phyloP scores from a whole-genome alignment of 1,139 yeast species.

The Ashbya aceris region DNA sequence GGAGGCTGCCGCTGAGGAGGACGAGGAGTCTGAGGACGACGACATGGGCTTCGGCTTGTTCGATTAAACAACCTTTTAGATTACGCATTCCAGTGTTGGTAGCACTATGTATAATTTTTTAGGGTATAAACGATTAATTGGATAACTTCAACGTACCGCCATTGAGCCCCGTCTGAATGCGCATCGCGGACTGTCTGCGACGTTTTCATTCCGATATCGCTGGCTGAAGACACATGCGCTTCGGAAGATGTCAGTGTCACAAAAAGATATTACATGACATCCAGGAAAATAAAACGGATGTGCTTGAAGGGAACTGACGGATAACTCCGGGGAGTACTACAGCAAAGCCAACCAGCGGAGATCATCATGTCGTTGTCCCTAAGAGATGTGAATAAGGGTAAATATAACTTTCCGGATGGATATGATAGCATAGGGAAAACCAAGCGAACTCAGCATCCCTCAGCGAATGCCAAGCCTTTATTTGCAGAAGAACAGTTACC shows the following conservation, averaged over 20 bases:
- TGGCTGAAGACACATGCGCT: no score
- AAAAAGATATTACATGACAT: not conserved
- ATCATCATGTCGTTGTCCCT: constrained; percentile 3
- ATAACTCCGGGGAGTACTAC: no score
- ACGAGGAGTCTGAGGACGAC: constrained; percentile 65
- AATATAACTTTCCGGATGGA: constrained; percentile 2
- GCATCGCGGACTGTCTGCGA: no score
- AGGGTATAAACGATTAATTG: no score
- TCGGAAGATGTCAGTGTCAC: constrained; percentile 3
- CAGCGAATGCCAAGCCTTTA: constrained; percentile 6
- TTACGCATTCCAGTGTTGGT: not conserved
- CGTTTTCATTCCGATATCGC: no score
- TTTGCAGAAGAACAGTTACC: constrained; percentile 9
- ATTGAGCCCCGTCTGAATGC: no score
- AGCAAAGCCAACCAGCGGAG: not conserved
- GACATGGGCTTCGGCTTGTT: constrained; percentile 99
- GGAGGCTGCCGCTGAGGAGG: constrained; percentile 70
- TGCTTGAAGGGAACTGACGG: no score
- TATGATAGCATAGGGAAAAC: constrained; percentile 2
- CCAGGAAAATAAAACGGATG: no score
- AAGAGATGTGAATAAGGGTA: constrained; percentile 3
- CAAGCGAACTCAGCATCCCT: constrained; percentile 1
- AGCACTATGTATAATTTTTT: no score
- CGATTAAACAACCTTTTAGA: constrained; percentile 51
- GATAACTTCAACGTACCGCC: no score